Evolutionary conservation across 495 filamentous ascomycete genomes (phyloP), one percentile per base, ranked within the genome.

Genomic region (Podospora fimiseda): DNA sequence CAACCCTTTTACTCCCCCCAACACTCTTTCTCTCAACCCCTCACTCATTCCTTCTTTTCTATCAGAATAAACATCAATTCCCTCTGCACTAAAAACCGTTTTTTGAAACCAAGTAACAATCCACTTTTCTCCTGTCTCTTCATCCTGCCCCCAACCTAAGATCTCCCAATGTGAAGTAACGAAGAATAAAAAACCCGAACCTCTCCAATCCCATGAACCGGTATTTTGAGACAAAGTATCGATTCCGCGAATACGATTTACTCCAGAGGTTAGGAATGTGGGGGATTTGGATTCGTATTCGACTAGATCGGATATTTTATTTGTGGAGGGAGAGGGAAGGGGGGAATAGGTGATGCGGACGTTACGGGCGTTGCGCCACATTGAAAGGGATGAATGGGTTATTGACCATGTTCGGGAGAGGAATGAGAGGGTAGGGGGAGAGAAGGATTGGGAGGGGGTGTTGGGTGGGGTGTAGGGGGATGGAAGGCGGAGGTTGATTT

Each of bases 51-150:
- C 82, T 52, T 75, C 79, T 57, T 66, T 72, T 14, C 64, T 62
- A 52, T 82, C 66, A 20, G 77, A 80, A 66, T 87, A 89, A 24
- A 90, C 68, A 72, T 91, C 88, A 27, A 90, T 59, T 1, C 88
- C 88, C 52, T 84, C 83, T 41, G 83, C 82, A 42, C 86, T 89
- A 59, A 90, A 90, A 43, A 85, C 50, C 27, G 83, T 90, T 52
- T 82, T 82, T 52, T 78, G 78, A 63, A 91, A 93, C 71, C 81
- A 88, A 2, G 85, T 90, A 3, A 90, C 84, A 8, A 80, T 75
- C 84, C 83, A 91, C 43, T 68, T 54, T 62, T 77, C 70, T 65
- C 65, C 23, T 50, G 36, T 57, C 62, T 54, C 62, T 27, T 60
- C 70, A 19, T 65, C 70, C 55, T 81, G 71, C 1, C 87, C 87